Evolutionary conservation across 2,329 filamentous ascomycete species (phyloP), one percentile per base, ranked within the genome.

Genomic region (Botrytis squamosa): DNA sequence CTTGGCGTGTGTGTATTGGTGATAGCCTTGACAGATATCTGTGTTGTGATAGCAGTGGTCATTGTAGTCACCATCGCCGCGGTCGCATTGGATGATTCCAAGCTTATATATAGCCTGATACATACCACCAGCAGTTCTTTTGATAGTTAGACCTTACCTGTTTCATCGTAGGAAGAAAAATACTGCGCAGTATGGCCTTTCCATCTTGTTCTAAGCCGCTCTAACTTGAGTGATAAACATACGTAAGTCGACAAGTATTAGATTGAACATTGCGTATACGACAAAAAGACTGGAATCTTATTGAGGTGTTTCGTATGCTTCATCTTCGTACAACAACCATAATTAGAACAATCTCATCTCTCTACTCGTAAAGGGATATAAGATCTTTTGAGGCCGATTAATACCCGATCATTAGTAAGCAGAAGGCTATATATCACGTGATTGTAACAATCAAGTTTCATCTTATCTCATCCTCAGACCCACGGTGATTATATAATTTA

Each of bases 271-370:
- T 63, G 38, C 38, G 38, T 63, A 63, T 42, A 63, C 25, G 25
- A 63, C 60, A 29, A n/a, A 64, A 63, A 18, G 22, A 63, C 4
- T 16, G 12, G 10, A 22, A 9, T 38, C 36, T 40, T 16, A 57
- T 57, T 57, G 18, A 63, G 36, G 16, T n/a, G 36, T 63, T 63
- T 63, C 25, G 36, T 42, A 22, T 63, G 22, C 36, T n/a, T 42
- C 18, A 5, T 40, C 36, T n/a, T 42, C 18, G 12, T 40, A 25
- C 36, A 62, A 40, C 14, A n/a, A 16, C n/a, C 25, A n/a, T n/a
- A 52, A 52, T 52, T 40, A n/a, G 60, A 63, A 40, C 60, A 40
- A 64, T 20, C 62, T 64, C 62, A 64, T 64, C 62, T 62, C 59
- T 44, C 38, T 29, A 6, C 25, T 63, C 33, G 44, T 49, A 36